phyloP scores from a whole-genome alignment of 371 early-diverging fungal species.

The Lichtheimia hyalospora region DNA sequence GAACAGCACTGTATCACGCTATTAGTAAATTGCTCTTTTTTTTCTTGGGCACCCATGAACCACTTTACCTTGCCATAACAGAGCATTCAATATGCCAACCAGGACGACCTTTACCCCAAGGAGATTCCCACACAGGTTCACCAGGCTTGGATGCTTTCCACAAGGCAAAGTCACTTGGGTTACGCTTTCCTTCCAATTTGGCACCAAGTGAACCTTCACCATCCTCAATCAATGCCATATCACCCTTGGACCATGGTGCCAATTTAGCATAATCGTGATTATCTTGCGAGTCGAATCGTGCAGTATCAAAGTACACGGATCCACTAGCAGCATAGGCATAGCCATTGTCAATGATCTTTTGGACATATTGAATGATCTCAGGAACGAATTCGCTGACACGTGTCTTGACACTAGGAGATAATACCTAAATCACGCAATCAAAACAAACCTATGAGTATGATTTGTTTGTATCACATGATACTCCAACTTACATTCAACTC shows the following conservation, averaged over 20 bases:
- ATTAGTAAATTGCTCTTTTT: background rate
- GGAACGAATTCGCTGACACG: constrained; percentile 99
- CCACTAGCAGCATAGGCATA: constrained; percentile 95
- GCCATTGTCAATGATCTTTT: constrained; percentile 93
- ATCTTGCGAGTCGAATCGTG: constrained; percentile 80
- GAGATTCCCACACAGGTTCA: constrained; percentile 96
- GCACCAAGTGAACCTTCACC: constrained; percentile 90
- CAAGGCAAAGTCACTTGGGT: constrained; percentile 94
- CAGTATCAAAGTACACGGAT: constrained; percentile 98
- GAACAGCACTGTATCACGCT: constrained; percentile 65
- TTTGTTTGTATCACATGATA: background rate
- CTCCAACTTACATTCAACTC: constrained; percentile 75
- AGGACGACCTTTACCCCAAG: constrained; percentile 96
- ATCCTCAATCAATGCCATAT: constrained; percentile 79
- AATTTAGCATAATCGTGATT: constrained; percentile 93
- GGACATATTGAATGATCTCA: constrained; percentile 90
- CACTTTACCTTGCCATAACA: constrained; percentile 86
- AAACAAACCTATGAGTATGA: background rate
- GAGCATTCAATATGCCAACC: constrained; percentile 99
- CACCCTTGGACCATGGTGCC: constrained; percentile 86
- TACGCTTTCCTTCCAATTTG: constrained; percentile 72
- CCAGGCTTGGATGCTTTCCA: constrained; percentile 98
- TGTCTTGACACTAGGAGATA: constrained; percentile 92
- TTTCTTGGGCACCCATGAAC: background rate
- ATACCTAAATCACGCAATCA: constrained; percentile 47